A percentile compares a stretch with the other conserved stretches of the same genome.
These are phyloP conservation scores for Magnusiomyces sp. DNA, from an alignment of 1,139 yeast species.

Conservation along the genomic window DNA sequence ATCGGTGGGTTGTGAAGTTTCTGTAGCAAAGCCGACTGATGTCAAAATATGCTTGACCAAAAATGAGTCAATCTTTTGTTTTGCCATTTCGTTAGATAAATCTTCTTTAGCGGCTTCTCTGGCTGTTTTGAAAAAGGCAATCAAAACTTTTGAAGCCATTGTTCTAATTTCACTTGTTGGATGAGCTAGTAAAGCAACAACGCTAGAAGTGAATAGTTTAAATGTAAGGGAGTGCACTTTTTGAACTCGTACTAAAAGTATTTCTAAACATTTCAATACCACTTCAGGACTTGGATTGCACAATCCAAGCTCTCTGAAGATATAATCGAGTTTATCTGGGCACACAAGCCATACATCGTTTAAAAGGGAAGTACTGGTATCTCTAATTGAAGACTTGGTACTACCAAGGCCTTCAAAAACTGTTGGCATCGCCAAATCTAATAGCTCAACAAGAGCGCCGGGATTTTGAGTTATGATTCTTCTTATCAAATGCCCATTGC, in stretches of 20 bases:
- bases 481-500: constrained; percentile 67
- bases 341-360: constrained; percentile 63
- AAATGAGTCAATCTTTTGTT: constrained; percentile 21
- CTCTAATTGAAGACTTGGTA: constrained; percentile 36
- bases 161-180: constrained; percentile 2
- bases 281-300: constrained; percentile 36
- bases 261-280: constrained; percentile 38
- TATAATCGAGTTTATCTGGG: constrained; percentile 46
- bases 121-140: constrained; percentile 37
- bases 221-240: constrained; percentile 30
- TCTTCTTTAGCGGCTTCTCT: constrained; percentile 40
- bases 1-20: constrained; percentile 1
- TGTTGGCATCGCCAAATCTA: constrained; percentile 48
- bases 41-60: constrained; percentile 13
- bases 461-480: constrained; percentile 70
- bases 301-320: constrained; percentile 46
- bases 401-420: constrained; percentile 49
- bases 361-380: constrained; percentile 49
- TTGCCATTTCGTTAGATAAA: constrained; percentile 41
- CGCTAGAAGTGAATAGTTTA: constrained; percentile 35
- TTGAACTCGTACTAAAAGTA: constrained; percentile 30
- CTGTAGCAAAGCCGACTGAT: constrained; percentile 4
- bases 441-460: constrained; percentile 42
- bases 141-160: constrained; percentile 28
- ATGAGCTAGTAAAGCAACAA: constrained; percentile 36